A percentile compares a stretch with the other conserved stretches of the same genome.
Evolutionary conservation across 2,329 filamentous ascomycete species (phyloP).

Genomic region (Cadophora malorum): DNA sequence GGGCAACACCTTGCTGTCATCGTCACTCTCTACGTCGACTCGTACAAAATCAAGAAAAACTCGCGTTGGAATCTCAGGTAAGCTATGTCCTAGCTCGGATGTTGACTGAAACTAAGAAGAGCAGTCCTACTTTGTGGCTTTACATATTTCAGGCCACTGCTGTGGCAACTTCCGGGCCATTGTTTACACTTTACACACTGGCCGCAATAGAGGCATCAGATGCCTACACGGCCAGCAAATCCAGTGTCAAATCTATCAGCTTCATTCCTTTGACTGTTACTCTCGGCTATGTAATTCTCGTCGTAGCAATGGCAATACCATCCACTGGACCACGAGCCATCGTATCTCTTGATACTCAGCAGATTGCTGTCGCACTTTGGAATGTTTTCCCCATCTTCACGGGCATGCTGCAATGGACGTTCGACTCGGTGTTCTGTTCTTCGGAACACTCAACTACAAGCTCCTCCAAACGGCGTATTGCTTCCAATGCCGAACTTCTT

Average conservation of each 20-base stretch:
- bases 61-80: background rate
- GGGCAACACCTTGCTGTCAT: background rate
- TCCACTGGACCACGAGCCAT: slow-evolving; percentile 2
- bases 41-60: background rate
- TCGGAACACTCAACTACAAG: background rate
- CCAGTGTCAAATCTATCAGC: background rate
- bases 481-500: background rate
- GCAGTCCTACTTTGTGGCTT: background rate
- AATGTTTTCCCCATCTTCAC: slow-evolving; percentile 8
- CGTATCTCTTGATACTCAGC: background rate
- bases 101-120: background rate
- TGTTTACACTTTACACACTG: background rate
- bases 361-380: background rate
- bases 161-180: background rate
- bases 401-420: background rate
- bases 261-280: slow-evolving; percentile 4
- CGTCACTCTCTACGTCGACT: background rate
- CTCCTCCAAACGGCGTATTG: background rate
- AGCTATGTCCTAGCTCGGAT: background rate
- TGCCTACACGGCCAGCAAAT: background rate
- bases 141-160: background rate
- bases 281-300: background rate
- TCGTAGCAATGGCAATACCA: slow-evolving; percentile 8
- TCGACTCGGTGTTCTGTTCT: background rate
- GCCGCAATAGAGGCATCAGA: background rate